Conservation (phyloP, 2,329 filamentous ascomycete species). For the Blastomyces emzantsi region DNA sequence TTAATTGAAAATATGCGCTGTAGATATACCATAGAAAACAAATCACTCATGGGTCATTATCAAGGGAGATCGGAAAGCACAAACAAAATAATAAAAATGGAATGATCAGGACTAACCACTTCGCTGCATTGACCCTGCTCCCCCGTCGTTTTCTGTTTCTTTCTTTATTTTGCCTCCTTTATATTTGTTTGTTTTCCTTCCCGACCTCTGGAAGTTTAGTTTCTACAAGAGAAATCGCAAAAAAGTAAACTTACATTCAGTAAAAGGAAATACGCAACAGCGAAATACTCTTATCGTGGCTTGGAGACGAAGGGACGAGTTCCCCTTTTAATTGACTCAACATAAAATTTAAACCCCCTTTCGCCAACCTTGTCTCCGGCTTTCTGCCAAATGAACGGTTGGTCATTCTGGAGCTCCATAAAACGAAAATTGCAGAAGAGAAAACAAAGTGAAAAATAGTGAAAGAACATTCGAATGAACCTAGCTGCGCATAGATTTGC, state of each 20-base stretch:
- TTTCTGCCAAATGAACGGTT: constrained; percentile 6
- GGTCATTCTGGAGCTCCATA: not conserved
- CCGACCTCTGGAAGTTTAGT: not conserved
- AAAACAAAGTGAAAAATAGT: constrained; percentile 4
- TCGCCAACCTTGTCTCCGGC: not conserved
- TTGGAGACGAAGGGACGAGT: not conserved
- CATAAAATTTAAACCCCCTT: not conserved
- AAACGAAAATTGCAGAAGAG: constrained; percentile 1
- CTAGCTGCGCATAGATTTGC: constrained; percentile 7
- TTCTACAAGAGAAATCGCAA: constrained; percentile 1
- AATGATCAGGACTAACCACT: constrained; percentile 12
- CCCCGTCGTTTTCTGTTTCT: no score
- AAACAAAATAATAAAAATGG: not conserved
- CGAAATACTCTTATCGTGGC: constrained; percentile 6
- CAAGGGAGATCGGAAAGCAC: no score
- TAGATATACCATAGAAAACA: no score
- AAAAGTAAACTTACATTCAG: constrained; percentile 14
- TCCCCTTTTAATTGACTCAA: not conserved
- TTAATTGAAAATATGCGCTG: no score
- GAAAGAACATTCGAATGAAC: constrained; percentile 8
- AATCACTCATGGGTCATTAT: no score
- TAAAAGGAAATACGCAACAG: constrained; percentile 4
- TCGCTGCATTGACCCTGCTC: not conserved
- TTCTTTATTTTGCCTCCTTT: no score
- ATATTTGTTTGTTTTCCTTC: not conserved